Evolutionary conservation across 768 basidiomycete genomes (phyloP).

Genomic region (Epithele typhae): DNA sequence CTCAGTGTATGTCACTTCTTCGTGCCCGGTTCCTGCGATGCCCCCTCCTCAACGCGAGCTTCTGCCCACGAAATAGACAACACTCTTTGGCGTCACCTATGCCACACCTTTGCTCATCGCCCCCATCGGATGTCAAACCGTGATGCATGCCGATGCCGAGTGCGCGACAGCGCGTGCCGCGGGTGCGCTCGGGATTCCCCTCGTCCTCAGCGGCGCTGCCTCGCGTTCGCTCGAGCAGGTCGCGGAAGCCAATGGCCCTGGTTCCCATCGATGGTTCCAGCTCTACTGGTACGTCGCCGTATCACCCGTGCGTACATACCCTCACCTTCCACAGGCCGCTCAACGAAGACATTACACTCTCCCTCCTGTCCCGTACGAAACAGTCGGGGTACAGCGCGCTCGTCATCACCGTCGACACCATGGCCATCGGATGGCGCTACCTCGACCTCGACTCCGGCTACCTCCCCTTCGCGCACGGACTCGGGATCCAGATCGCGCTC

Average conservation of each 20-base stretch:
- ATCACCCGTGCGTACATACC: no score
- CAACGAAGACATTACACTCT: slow-evolving; percentile 54
- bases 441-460: slow-evolving; percentile 64
- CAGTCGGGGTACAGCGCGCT: slow-evolving; percentile 62
- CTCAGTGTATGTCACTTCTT: slow-evolving; percentile 46
- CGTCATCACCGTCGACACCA: slow-evolving; percentile 78
- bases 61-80: slow-evolving; percentile 41
- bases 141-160: slow-evolving; percentile 69
- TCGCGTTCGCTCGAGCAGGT: slow-evolving; percentile 72
- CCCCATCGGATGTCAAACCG: slow-evolving; percentile 76
- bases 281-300: no score
- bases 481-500: slow-evolving; percentile 61
- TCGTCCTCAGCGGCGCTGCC: slow-evolving; percentile 73
- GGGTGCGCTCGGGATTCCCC: slow-evolving; percentile 56
- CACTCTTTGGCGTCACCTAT: slow-evolving; percentile 64
- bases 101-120: slow-evolving; percentile 61
- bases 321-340: slow-evolving; percentile 82
- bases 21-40: neutral
- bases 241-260: slow-evolving; percentile 65
- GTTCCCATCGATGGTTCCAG: slow-evolving; percentile 65
- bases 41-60: neutral
- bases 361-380: slow-evolving; percentile 64
- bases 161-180: slow-evolving; percentile 66
- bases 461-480: slow-evolving; percentile 62
- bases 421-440: slow-evolving; percentile 70